Base-by-base conservation (phyloP, 2,329 filamentous ascomycete genomes). In the Thielaviopsis punctulata region DNA sequence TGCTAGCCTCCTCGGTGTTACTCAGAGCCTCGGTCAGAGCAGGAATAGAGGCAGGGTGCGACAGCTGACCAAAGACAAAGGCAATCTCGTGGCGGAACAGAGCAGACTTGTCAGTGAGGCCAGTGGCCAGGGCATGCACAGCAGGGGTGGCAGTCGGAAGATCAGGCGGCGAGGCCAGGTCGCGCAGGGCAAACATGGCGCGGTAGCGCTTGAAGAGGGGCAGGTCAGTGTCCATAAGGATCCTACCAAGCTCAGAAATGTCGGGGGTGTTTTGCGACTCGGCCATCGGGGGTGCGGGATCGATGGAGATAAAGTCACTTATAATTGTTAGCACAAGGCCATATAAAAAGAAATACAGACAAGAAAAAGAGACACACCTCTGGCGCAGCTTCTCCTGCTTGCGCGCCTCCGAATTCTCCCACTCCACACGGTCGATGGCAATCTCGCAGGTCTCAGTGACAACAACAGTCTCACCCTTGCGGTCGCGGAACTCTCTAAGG, bases 71-170 rank as follows among this genome's bases (percentile, higher is more conserved):
- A 60, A 98, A 98, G 13, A 98, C 92, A 64, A 98, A 98, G 13
- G 92, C 92, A 58, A 98, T 88, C 65, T 98, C 92, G 69, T 98
- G 92, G 59, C 92, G 82, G 75, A 98, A 96, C 7, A 98, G 79
- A 4, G 89, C 89, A 48, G 89, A 95, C 18, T 80, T 73, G 64
- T 98, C 92, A 27, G 73, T 73, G 60, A 98, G 81, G 15, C 92
- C 92, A 62, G 81, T 82, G 45, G 92, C 87, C 46, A 98, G 77
- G 10, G 89, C 86, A 45, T 83, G 76, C 51, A 98, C 77, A 18
- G 92, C 90, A n/a, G 86, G 83, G 15, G 87, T 77, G 6, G 90
- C 89, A 1, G 89, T 95, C 1, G 88, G 85, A 44, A 93, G 80
- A 62, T 94, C 84, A 9, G 90, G 89, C 15, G 92, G 92, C 3